Percentiles rank a stretch among this genome's conserved stretches.
Conservation (phyloP, 129 eudicot genomes). For the Cynara cardunculus region DNA sequence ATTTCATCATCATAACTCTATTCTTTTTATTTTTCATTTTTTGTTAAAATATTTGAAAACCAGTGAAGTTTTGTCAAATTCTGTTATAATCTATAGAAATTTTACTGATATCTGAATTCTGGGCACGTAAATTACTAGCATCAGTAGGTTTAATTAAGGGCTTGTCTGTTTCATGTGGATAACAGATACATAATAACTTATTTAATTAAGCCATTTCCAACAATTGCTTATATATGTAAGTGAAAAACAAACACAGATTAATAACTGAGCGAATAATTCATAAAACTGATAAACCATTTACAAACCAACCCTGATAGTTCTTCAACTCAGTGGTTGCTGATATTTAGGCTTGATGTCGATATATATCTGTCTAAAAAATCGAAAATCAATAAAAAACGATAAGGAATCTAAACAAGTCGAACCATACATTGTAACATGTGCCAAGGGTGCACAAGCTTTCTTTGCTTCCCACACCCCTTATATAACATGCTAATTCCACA, state of each 20-base stretch:
- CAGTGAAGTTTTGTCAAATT: background rate
- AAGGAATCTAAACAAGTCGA: background rate
- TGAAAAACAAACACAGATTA: background rate
- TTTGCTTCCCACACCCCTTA: slow-evolving; percentile 31
- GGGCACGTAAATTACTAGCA: too few species aligned
- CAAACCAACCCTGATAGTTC: background rate
- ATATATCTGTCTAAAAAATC: background rate
- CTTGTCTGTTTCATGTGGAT: too few species aligned
- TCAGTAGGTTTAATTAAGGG: too few species aligned
- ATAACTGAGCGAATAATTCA: background rate
- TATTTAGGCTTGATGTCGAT: background rate
- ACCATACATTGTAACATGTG: slow-evolving; percentile 10
- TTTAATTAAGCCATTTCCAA: background rate
- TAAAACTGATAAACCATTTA: background rate
- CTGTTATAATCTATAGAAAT: too few species aligned
- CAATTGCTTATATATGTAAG: background rate
- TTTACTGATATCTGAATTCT: too few species aligned
- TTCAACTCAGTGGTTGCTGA: background rate
- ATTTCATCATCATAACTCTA: slow-evolving; percentile 19
- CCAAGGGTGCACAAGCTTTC: slow-evolving; percentile 29
- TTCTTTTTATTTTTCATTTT: background rate
- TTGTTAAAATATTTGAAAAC: background rate
- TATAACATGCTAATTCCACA: slow-evolving; percentile 31
- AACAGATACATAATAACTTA: too few species aligned
- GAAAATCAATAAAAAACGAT: background rate